Conservation (phyloP, 352 stramenopile species). For the Globisporangium cederbergense region DNA sequence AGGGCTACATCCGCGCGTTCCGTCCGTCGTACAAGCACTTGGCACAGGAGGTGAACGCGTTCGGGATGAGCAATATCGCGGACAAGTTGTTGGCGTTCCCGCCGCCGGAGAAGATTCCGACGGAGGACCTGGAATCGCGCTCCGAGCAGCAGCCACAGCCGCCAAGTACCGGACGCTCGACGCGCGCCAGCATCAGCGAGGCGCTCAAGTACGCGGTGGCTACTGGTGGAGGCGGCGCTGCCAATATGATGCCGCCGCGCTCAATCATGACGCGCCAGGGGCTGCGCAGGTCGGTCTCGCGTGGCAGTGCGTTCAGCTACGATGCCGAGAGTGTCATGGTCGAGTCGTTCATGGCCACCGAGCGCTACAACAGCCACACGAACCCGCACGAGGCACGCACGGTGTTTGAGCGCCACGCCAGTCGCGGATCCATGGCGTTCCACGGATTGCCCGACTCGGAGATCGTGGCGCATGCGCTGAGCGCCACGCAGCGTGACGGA, state of each 20-base stretch:
- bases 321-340: conserved; percentile 88
- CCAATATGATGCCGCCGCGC: conserved; percentile 22
- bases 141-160: background rate
- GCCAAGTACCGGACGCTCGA: background rate
- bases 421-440: conserved; percentile 81
- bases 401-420: conserved; percentile 79
- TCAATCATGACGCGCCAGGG: conserved; percentile 25
- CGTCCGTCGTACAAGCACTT: conserved; percentile 82
- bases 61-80: conserved; percentile 52
- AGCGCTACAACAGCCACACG: conserved; percentile 48
- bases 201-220: conserved; percentile 23
- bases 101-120: conserved; percentile 65
- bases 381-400: conserved; percentile 37
- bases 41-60: conserved; percentile 79
- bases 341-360: conserved; percentile 82
- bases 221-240: background rate
- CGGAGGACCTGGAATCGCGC: conserved; percentile 34
- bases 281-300: conserved; percentile 32
- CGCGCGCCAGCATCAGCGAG: conserved; percentile 6
- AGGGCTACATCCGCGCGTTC: conserved; percentile 82
- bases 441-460: conserved; percentile 42
- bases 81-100: conserved; percentile 76
- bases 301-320: conserved; percentile 86
- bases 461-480: conserved; percentile 11
- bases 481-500: conserved; percentile 12